A percentile compares a stretch with the other conserved stretches of the same genome.
Evolutionary conservation across 495 filamentous ascomycete species (phyloP).

Genomic region (Tetracladium marchalianum): DNA sequence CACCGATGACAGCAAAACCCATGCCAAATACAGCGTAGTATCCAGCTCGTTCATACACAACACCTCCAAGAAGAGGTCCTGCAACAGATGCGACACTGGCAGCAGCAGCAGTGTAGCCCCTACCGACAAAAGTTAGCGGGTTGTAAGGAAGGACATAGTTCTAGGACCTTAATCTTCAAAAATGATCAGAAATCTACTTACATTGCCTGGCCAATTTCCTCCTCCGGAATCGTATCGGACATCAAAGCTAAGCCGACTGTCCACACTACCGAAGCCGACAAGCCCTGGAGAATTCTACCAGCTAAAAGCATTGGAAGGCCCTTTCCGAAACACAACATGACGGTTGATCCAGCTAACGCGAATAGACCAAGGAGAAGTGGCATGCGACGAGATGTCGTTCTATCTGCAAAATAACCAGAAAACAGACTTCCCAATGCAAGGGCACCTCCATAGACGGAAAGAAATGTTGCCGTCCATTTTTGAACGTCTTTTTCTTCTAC

Average conservation of each 20-base stretch:
- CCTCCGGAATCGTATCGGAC: constrained; percentile 61
- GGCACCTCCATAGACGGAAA: constrained; percentile 69
- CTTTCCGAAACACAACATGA: constrained; percentile 61
- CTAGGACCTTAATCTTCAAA: too few relatives aligned
- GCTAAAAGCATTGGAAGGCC: constrained; percentile 53
- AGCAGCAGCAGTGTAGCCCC: constrained; percentile 64
- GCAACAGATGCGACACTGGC: constrained; percentile 60
- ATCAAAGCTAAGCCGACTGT: constrained; percentile 66
- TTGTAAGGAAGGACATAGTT: too few relatives aligned
- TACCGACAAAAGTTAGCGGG: constrained; percentile 28
- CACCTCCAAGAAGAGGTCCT: constrained; percentile 68
- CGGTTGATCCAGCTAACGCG: constrained; percentile 57
- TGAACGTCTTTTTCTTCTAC: constrained; percentile 48
- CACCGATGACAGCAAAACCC: constrained; percentile 54
- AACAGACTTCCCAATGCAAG: constrained; percentile 36
- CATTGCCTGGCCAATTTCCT: constrained; percentile 60
- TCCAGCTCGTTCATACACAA: constrained; percentile 60
- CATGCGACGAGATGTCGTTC: constrained; percentile 51
- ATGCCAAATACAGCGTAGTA: constrained; percentile 69
- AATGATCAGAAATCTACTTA: too few relatives aligned
- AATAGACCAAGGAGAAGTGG: constrained; percentile 64
- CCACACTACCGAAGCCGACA: constrained; percentile 73
- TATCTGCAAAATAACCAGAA: constrained; percentile 44
- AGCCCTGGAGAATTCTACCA: constrained; percentile 66
- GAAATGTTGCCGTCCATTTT: constrained; percentile 68